These are phyloP conservation scores for Neopestalotiopsis rosae DNA, from an alignment of 2,329 filamentous ascomycete genomes.

Conservation along the genomic window DNA sequence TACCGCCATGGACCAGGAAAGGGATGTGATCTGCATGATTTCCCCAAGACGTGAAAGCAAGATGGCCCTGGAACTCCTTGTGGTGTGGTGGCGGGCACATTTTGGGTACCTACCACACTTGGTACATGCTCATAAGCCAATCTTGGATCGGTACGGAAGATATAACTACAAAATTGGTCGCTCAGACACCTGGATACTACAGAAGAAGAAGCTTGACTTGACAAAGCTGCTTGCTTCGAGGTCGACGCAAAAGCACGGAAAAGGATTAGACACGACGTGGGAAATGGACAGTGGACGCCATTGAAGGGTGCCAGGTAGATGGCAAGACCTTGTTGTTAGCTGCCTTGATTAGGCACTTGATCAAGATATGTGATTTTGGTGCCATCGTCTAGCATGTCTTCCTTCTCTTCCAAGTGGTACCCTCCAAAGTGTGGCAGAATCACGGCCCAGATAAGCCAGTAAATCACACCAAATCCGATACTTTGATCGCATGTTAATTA, in stretches of 20 bases:
- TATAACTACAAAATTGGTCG: conserved; percentile 35
- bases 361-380: conserved; percentile 68
- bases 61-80: conserved; percentile 25
- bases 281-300: conserved; percentile 29
- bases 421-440: conserved; percentile 62
- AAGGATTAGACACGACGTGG: conserved; percentile 21
- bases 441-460: conserved; percentile 73
- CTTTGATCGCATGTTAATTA: conserved; percentile 42
- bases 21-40: conserved; percentile 28
- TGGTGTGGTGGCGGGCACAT: conserved; percentile 25
- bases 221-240: neutral
- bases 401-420: conserved; percentile 67
- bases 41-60: conserved; percentile 24
- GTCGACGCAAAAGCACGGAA: conserved; percentile 21
- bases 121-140: conserved; percentile 34
- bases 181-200: conserved; percentile 28
- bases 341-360: conserved; percentile 31
- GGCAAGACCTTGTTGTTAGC: neutral
- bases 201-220: conserved; percentile 32
- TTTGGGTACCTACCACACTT: conserved; percentile 32
- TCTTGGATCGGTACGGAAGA: conserved; percentile 32
- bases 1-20: conserved; percentile 23
- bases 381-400: conserved; percentile 66
- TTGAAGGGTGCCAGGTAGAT: conserved; percentile 13
- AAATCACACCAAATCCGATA: conserved; percentile 61